These are phyloP conservation scores for Spinacia oleracea DNA, from an alignment of 179 eudicot species.

Conservation along the genomic window DNA sequence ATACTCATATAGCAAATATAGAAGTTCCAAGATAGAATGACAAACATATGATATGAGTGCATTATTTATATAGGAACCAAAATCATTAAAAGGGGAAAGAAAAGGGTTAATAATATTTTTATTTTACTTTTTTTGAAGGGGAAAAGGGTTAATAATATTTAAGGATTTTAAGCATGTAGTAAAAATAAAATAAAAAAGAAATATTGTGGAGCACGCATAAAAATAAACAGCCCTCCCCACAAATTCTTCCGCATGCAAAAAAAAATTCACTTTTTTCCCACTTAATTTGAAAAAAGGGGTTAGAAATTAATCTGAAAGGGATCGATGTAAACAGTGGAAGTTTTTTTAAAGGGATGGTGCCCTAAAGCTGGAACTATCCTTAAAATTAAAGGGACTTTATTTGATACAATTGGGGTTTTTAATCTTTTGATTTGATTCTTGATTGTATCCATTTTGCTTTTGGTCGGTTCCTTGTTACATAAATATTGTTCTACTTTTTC, in stretches of 20 bases:
- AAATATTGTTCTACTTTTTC: background rate
- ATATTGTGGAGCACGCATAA: constrained; percentile 26
- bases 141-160: background rate
- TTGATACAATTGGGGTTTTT: constrained; percentile 7
- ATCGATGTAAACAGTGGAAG: constrained; percentile 24
- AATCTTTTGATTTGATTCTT: constrained; percentile 29
- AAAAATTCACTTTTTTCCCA: constrained; percentile 26
- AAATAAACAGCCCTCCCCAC: background rate
- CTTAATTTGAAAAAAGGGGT: background rate
- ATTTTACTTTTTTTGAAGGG: no score
- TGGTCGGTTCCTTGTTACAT: constrained; percentile 33
- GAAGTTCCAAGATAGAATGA: background rate
- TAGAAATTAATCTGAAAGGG: constrained; percentile 13
- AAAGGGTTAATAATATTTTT: no score
- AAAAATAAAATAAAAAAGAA: background rate
- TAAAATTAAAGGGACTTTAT: constrained; percentile 20
- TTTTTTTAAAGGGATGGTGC: constrained; percentile 27
- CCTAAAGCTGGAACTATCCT: constrained; percentile 34
- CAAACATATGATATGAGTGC: background rate
- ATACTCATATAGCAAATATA: no score
- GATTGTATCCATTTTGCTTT: constrained; percentile 25
- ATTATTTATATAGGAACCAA: background rate
- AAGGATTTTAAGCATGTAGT: background rate
- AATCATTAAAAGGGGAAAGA: background rate
- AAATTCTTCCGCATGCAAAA: constrained; percentile 37